Base-by-base conservation (phyloP, 345 rosid genomes). In the Sonneratia caseolaris region DNA sequence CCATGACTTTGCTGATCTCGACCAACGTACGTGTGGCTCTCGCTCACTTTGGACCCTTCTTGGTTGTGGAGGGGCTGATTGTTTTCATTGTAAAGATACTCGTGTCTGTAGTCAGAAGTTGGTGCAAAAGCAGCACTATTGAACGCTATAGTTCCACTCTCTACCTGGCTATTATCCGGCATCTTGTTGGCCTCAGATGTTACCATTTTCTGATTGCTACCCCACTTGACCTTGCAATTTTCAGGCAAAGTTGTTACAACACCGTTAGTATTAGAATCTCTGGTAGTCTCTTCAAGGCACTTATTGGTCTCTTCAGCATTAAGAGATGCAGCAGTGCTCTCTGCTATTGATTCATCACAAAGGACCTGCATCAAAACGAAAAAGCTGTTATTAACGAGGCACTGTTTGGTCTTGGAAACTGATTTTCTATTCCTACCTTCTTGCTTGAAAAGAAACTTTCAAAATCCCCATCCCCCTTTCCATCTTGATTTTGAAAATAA, bases 1-100 rank as follows among this genome's bases (percentile, higher is more conserved):
- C 94, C 90, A 18, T 74, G 70, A 68, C 77, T 19, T 3, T 64
- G 71, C 1, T 79, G 78, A 74, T 78, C 73, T 15, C 36, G 81
- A 59, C 79, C 76, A 40, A 87, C 76, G 43, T 73, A 66, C n/a
- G 78, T 51, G 40, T 71, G 81, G 19, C 78, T 74, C 19, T 70
- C 24, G 4, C 74, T 45, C 27, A 55, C 70, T 24, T 57, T 75
- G 62, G 73, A 64, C 22, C 47, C 51, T 55, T 38, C 74, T 66
- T 48, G 70, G 68, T 73, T 55, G 57, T 69, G 79, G 21, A 13
- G 73, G 71, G 22, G 47, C n/a, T 73, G 68, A 24, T 42, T 37
- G n/a, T 81, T 68, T 15, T 64, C 71, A 74, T 57, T 70, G 45
- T 32, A 37, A 71, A 67, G 74, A 71, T 53, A 69, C 66, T 71